These are phyloP conservation scores for Didymella pinodella DNA, from an alignment of 2,329 filamentous ascomycete species.

Conservation along the genomic window DNA sequence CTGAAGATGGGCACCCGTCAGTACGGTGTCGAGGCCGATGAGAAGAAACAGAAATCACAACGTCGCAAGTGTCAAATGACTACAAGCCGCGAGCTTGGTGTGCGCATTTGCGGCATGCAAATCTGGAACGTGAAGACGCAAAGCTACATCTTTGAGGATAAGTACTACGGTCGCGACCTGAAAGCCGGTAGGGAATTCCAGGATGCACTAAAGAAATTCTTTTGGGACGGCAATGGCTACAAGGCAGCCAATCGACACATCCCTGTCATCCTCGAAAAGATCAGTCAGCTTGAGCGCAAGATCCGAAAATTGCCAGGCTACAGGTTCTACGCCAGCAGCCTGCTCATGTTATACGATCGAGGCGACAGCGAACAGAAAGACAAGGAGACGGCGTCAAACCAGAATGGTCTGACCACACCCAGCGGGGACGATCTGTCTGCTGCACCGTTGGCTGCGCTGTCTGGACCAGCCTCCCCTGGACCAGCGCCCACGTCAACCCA, in stretches of 20 bases:
- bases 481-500: constrained; percentile 23
- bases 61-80: constrained; percentile 91
- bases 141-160: constrained; percentile 94
- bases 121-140: constrained; percentile 89
- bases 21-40: constrained; percentile 88
- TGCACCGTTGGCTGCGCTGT: constrained; percentile 22
- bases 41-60: constrained; percentile 93
- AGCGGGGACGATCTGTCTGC: constrained; percentile 34
- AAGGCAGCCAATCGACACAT: constrained; percentile 85
- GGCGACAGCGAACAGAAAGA: constrained; percentile 64
- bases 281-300: constrained; percentile 82
- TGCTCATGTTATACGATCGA: constrained; percentile 97
- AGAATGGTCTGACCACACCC: constrained; percentile 26
- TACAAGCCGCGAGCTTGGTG: constrained; percentile 88
- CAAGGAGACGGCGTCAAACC: constrained; percentile 26
- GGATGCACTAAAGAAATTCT: constrained; percentile 83
- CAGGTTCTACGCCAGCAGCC: constrained; percentile 92
- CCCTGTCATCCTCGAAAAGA: constrained; percentile 83
- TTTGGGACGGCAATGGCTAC: constrained; percentile 87
- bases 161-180: constrained; percentile 91
- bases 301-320: constrained; percentile 82
- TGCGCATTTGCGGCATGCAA: constrained; percentile 93
- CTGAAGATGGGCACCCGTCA: constrained; percentile 99
- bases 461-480: constrained; percentile 40
- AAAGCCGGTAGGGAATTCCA: constrained; percentile 91